These are phyloP conservation scores for Gossypium laxum DNA, from an alignment of 441 rosid species.

Conservation along the genomic window DNA sequence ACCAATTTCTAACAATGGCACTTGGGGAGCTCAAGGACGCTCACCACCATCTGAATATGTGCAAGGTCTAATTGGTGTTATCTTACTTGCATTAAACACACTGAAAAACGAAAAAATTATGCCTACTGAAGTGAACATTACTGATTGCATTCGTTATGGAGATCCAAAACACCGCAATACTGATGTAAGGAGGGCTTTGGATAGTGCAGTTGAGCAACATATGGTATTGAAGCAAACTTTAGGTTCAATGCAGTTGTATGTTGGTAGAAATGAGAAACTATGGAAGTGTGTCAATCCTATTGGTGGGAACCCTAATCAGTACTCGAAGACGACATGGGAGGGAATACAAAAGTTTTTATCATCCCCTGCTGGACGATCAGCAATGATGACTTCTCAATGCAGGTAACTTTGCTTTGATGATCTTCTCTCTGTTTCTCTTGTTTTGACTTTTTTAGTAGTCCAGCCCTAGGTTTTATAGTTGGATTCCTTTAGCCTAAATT, in stretches of 20 bases:
- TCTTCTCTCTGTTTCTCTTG: background rate
- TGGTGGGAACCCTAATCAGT: constrained; percentile 39
- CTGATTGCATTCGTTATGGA: constrained; percentile 49
- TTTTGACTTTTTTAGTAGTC: background rate
- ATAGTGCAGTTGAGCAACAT: constrained; percentile 39
- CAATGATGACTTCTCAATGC: constrained; percentile 38
- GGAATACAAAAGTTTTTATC: constrained; percentile 33
- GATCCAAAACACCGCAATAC: constrained; percentile 42
- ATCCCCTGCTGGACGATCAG: constrained; percentile 37
- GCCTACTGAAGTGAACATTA: constrained; percentile 52
- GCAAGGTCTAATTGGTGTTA: constrained; percentile 55
- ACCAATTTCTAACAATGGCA: constrained; percentile 24
- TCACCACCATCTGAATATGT: constrained; percentile 39
- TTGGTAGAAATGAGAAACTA: constrained; percentile 38
- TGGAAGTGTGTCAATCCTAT: constrained; percentile 59
- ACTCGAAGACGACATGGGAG: constrained; percentile 45
- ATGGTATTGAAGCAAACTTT: constrained; percentile 38
- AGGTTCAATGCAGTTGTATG: constrained; percentile 41
- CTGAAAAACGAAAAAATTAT: constrained; percentile 47
- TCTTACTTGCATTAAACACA: constrained; percentile 45
- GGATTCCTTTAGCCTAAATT: background rate
- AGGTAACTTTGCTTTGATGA: constrained; percentile 26
- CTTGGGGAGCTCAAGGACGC: constrained; percentile 35
- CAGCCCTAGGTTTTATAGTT: background rate
- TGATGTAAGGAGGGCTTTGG: constrained; percentile 48